Percentiles rank a stretch among this genome's conserved stretches.
These are phyloP conservation scores for Syzygium malaccense DNA, from an alignment of 441 rosid species.

Conservation along the genomic window DNA sequence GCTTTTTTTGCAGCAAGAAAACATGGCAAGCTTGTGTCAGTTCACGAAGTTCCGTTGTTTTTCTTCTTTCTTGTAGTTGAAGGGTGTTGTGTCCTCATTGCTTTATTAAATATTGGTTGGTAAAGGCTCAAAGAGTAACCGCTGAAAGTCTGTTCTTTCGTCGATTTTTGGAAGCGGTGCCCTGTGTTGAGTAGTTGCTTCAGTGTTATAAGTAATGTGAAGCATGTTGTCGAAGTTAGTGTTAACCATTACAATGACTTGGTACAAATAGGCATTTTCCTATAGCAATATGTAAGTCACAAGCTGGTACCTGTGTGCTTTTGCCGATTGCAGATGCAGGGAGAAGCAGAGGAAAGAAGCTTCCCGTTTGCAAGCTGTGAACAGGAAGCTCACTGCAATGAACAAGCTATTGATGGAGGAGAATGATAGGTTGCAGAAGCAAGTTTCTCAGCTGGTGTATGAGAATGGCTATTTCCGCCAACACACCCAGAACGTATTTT, in stretches of 20 bases:
- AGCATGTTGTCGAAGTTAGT: not conserved
- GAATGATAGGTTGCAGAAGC: slow-evolving; percentile 98
- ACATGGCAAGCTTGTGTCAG: not conserved
- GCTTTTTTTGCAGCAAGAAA: not conserved
- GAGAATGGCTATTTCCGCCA: slow-evolving; percentile 97
- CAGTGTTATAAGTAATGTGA: not conserved
- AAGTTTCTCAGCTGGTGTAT: slow-evolving; percentile 91
- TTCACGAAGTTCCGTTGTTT: not conserved
- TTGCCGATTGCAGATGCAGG: slow-evolving; percentile 55
- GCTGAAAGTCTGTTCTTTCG: not conserved
- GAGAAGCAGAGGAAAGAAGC: slow-evolving; percentile 99
- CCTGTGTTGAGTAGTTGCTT: not conserved
- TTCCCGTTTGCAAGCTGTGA: slow-evolving; percentile 94
- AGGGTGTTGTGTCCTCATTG: not conserved
- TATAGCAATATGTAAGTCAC: not conserved
- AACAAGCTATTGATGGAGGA: slow-evolving; percentile 99
- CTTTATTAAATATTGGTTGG: not conserved
- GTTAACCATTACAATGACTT: not conserved
- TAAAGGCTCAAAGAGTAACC: not conserved
- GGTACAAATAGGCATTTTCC: not conserved
- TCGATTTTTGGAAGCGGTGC: not conserved
- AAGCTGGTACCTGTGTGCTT: slow-evolving; percentile 1
- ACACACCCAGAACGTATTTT: slow-evolving; percentile 64
- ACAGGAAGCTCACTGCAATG: slow-evolving; percentile 91
- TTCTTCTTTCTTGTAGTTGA: not conserved